Evolutionary conservation across 2,329 filamentous ascomycete genomes (phyloP).

Genomic region (Arachnomyces sp.): DNA sequence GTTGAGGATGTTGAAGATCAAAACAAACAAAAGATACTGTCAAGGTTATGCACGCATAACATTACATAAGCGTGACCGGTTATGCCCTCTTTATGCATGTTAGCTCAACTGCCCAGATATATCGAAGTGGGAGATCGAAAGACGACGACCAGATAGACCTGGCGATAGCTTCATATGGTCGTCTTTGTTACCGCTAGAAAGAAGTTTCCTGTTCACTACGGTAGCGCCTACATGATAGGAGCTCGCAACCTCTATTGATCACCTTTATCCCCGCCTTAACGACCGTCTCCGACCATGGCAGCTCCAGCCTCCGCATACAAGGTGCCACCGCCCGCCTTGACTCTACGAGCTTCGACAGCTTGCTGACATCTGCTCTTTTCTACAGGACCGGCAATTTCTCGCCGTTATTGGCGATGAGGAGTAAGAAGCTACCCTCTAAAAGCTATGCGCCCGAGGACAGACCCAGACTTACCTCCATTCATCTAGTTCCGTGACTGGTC

Average conservation of each 20-base stretch:
- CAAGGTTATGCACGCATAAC: neutral
- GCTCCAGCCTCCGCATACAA: constrained; percentile 52
- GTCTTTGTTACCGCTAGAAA: constrained; percentile 10
- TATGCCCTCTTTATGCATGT: too few relatives aligned
- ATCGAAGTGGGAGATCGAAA: too few relatives aligned
- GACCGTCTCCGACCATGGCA: constrained; percentile 43
- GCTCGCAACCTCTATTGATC: too few relatives aligned
- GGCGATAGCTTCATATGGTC: neutral
- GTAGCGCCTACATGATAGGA: neutral
- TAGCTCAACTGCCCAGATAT: too few relatives aligned
- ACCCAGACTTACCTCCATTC: constrained; percentile 8
- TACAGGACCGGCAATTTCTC: constrained; percentile 80
- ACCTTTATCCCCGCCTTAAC: neutral
- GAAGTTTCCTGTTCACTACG: constrained; percentile 9
- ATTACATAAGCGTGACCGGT: too few relatives aligned
- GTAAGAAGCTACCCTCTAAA: constrained; percentile 17
- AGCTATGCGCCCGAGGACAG: neutral
- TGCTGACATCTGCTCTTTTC: constrained; percentile 35
- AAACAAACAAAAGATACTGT: constrained; percentile 8
- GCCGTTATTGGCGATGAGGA: constrained; percentile 97
- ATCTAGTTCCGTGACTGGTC: constrained; percentile 87
- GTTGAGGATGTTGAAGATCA: constrained; percentile 1
- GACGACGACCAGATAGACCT: constrained; percentile 10
- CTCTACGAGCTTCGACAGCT: constrained; percentile 1
- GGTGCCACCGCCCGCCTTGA: constrained; percentile 18